Conservation (phyloP, 2,329 filamentous ascomycete genomes). For the Penicillium sp. region DNA sequence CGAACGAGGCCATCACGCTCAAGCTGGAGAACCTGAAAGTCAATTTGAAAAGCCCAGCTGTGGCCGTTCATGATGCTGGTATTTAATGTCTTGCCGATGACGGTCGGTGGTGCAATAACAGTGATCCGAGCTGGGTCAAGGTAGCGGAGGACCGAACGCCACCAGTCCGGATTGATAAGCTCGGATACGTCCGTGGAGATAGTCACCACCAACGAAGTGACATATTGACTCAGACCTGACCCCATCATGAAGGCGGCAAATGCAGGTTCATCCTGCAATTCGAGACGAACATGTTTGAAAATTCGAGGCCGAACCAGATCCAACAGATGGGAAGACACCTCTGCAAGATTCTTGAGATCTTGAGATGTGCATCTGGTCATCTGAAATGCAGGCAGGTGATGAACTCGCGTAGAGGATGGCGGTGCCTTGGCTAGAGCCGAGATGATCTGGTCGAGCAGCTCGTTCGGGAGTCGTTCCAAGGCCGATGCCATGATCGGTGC, state of each 20-base stretch:
- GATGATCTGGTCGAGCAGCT: slow-evolving; percentile 56
- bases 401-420: slow-evolving; percentile 46
- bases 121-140: slow-evolving; percentile 52
- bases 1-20: slow-evolving; percentile 17
- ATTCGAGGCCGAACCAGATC: slow-evolving; percentile 49
- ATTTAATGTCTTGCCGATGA: slow-evolving; percentile 57
- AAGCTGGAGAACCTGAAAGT: slow-evolving; percentile 55
- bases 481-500: slow-evolving; percentile 27
- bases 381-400: slow-evolving; percentile 45
- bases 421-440: slow-evolving; percentile 48
- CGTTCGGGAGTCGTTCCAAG: slow-evolving; percentile 49
- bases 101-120: slow-evolving; percentile 56
- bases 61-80: slow-evolving; percentile 54
- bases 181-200: slow-evolving; percentile 40
- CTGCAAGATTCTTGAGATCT: slow-evolving; percentile 53
- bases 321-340: slow-evolving; percentile 52
- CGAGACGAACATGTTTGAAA: slow-evolving; percentile 50
- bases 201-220: slow-evolving; percentile 47
- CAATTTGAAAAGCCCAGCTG: slow-evolving; percentile 59
- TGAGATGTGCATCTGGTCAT: slow-evolving; percentile 38
- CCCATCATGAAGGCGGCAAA: slow-evolving; percentile 38
- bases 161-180: slow-evolving; percentile 42
- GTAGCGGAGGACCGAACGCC: slow-evolving; percentile 51
- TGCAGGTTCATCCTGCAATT: slow-evolving; percentile 31
- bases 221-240: slow-evolving; percentile 32